Evolutionary conservation across 495 filamentous ascomycete genomes (phyloP), one percentile per base, ranked within the genome.

Genomic region (Endocarpon pusillum): DNA sequence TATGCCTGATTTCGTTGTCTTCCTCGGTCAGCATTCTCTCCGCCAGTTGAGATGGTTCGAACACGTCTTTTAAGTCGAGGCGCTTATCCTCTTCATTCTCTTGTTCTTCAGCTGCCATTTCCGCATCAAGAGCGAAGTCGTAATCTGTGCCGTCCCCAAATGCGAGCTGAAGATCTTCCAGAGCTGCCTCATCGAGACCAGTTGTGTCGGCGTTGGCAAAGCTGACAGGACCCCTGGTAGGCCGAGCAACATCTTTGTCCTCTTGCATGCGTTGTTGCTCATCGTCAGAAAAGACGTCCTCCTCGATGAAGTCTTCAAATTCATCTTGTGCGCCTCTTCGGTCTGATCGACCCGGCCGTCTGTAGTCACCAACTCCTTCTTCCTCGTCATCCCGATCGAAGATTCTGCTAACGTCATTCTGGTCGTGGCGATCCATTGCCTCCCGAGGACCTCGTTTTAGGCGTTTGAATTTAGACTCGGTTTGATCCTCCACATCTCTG

Each of bases 141-240:
- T 96, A 97, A 40, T 97, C 89, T 29, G 78, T 78, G 27, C 89
- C 86, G 47, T 86, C 80, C 41, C 89, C 91, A 47, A 97, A 97
- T 21, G 92, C 92, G 22, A 75, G 75, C 32, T 86, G 78, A 78
- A 96, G 89, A 53, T 94, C 86, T 39, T 93, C 84, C 6, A 94
- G 62, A 1, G 84, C 81, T 43, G 82, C 83, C 51, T 92, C 84
- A 50, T 91, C 82, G 19, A 96, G 64, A 3, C 86, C 85, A 11
- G 78, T 66, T 9, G 78, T 66, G 32, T 75, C 73, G 11, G 64
- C 61, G 16, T 73, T 63, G 14, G 69, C 70, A n/a, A 78, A 62
- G 7, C 52, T 58, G 0, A 51, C 47, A 38, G 68, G 62, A n/a
- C 71, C 67, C 36, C 69, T 63, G 37, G 64, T 61, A 2, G 84